Conservation (phyloP, 2,329 filamentous ascomycete genomes). For the Ceratocystis harringtonii region DNA sequence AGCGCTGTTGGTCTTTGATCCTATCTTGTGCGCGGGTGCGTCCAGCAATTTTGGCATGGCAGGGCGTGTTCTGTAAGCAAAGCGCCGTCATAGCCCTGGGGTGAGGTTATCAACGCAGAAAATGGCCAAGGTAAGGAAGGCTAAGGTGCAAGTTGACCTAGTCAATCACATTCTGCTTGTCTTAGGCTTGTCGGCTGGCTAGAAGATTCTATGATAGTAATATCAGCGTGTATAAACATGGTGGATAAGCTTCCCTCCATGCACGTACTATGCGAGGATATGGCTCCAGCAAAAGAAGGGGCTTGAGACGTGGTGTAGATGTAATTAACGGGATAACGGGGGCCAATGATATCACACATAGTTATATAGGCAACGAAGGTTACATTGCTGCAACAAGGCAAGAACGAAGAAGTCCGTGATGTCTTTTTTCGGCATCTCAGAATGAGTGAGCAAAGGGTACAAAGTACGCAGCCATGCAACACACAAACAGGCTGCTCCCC, state of each 20-base stretch:
- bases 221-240: no score
- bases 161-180: background rate
- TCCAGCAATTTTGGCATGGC: conserved; percentile 1
- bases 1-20: background rate
- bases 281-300: no score
- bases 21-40: conserved; percentile 5
- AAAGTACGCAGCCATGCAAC: no score
- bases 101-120: background rate
- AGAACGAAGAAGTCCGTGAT: background rate
- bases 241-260: no score
- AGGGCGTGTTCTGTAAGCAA: conserved; percentile 1
- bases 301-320: no score
- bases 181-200: no score
- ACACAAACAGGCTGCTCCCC: no score
- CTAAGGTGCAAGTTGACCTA: background rate
- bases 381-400: background rate
- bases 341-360: background rate
- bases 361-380: background rate
- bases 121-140: no score
- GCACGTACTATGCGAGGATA: no score
- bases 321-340: no score
- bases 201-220: no score
- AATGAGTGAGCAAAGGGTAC: no score
- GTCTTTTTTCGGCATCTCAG: background rate
- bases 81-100: conserved; percentile 1